Conservation (phyloP, 164 flowering plant species). For the Chloranthus sessilifolius region DNA sequence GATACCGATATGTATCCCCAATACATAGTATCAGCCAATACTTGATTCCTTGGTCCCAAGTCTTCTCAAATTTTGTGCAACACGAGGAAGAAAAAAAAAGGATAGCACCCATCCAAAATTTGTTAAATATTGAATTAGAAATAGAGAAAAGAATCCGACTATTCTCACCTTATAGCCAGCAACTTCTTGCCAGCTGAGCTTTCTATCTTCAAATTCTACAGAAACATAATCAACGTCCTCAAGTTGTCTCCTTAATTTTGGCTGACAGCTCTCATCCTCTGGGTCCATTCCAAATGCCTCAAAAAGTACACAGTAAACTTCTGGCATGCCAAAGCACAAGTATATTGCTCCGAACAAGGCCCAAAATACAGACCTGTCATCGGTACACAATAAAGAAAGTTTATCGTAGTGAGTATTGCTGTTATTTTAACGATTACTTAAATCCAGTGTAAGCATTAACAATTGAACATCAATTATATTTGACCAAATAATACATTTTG, state of each 20-base stretch:
- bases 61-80: no score
- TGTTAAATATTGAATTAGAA: no score
- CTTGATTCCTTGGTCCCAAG: no score
- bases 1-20: no score
- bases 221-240: slow-evolving; percentile 98
- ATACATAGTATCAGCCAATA: no score
- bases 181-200: slow-evolving; percentile 87
- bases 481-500: no score
- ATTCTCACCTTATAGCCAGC: slow-evolving; percentile 68
- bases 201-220: slow-evolving; percentile 85
- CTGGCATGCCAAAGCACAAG: slow-evolving; percentile 95
- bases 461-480: no score
- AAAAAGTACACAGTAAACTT: slow-evolving; percentile 96
- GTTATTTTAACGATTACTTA: no score
- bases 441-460: no score
- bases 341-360: slow-evolving; percentile 97
- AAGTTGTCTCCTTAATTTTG: slow-evolving; percentile 81
- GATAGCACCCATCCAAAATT: no score
- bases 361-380: slow-evolving; percentile 89
- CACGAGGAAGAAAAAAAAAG: no score
- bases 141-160: not conserved
- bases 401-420: no score
- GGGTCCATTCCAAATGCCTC: slow-evolving; percentile 99
- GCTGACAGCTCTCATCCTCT: slow-evolving; percentile 93
- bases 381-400: slow-evolving; percentile 5